Base-by-base conservation (phyloP, 345 rosid genomes). In the Conringia planisiliqua region DNA sequence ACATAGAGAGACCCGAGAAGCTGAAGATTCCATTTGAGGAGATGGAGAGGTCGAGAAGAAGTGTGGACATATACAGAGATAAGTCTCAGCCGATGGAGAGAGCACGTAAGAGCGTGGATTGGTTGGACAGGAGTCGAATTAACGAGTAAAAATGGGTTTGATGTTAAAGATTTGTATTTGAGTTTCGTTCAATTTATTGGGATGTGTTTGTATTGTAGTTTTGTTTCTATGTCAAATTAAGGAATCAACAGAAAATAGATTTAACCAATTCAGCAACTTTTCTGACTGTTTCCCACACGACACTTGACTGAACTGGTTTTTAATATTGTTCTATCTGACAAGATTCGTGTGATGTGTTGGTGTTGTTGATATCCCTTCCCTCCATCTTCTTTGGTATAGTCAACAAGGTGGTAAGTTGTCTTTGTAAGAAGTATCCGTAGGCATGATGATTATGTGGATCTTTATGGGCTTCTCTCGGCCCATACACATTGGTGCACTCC, bases 21-120 rank as follows among this genome's bases (percentile, higher is more conserved):
- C 78, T 88, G 8, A 82, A 64, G 80, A 38, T 81, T 65, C 66
- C 96, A 2, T 86, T 83, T 52, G 97, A 91, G 38, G 91, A 86
- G 43, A 81, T 88, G 87, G 97, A 91, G 82, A 85, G 90, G 74
- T 87, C 98, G 3, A 75, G 98, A 74, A 88, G 97, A 76, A 94
- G 98, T n/a, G 90, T 91, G 51, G 98, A 91, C 56, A 70, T 77
- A 63, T 91, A 80, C 81, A 83, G 83, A 55, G 97, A 89, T 69
- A 94, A 85, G 68, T 81, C 96, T 7, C 85, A 90, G 83, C 83
- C 88, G 4, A 68, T 70, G 71, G 95, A 91, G 62, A 87, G 82
- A 75, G 95, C 85, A 26, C 84, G 97, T 62, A 94, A 86, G 83
- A 91, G 98, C 14, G 95, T 91, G 1, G 97, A 94, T 71, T 86